Evolutionary conservation across 208 protist genomes (phyloP), one percentile per base, ranked within the genome.

Genomic region (Trypanosoma mega): DNA sequence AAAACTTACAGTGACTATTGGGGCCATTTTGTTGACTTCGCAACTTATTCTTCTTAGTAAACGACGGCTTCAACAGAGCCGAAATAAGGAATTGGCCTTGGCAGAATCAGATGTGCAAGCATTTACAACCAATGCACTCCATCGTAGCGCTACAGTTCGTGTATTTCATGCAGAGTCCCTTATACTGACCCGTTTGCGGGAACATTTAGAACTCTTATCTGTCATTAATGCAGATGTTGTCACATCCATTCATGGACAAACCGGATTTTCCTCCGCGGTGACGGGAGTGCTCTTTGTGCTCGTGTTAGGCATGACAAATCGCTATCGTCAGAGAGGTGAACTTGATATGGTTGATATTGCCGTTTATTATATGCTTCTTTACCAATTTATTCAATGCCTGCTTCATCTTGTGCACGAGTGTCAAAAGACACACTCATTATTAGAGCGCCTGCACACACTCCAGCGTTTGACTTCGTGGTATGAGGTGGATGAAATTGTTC

Each of bases 281-380:
- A 87, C 72, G 5, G 80, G 67, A 9, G 68, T 89, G 31, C 78
- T 92, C 34, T 79, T 89, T 56, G 79, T 92, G 9, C 52, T 85
- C 23, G 69, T 87, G 14, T 69, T 92, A 3, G 79, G 77, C 0
- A 54, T 87, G 36, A 84, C 58, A 57, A 89, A 82, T 49, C 66
- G 73, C 24, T 74, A 69, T 18, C 72, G 82, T 59, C 71, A 71
- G 46, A 63, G 62, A 6, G 82, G 82, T 7, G 69, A 80, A 20
- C 58, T 92, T 8, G 63, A 58, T 24, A 63, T 89, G 49, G 68
- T 70, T 16, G 77, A 89, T 57, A 87, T 89, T 18, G 79, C 64
- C 29, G 60, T 90, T 52, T 93, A 85, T 63, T 90, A 87, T 58
- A 62, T 89, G 23, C 80, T 83, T 39, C 65, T 93, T 23, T 74